Conservation (phyloP, 2,329 filamentous ascomycete genomes). For the Phialophora verrucosa region DNA sequence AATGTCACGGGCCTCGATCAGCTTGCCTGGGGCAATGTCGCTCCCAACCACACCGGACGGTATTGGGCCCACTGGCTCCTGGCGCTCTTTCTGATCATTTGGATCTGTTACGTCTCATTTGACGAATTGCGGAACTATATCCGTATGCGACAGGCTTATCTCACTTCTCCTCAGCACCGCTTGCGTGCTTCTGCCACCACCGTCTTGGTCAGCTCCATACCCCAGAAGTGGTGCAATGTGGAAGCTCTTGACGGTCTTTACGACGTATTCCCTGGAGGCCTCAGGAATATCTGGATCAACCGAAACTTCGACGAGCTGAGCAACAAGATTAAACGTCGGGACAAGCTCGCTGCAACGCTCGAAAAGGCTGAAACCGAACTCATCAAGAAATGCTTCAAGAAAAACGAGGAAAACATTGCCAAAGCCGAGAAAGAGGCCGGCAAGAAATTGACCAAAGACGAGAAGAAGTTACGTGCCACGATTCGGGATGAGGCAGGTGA, state of each 20-base stretch:
- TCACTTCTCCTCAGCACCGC: conserved; percentile 93
- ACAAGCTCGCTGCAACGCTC: conserved; percentile 71
- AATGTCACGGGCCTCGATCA: conserved; percentile 75
- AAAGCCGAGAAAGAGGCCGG: conserved; percentile 69
- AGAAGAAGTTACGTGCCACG: conserved; percentile 54
- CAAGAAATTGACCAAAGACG: conserved; percentile 45
- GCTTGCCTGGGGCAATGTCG: conserved; percentile 87
- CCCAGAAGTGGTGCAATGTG: conserved; percentile 84
- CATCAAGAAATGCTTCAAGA: conserved; percentile 78
- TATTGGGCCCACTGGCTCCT: conserved; percentile 86
- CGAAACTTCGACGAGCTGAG: conserved; percentile 82
- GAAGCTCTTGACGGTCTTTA: conserved; percentile 83
- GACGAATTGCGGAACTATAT: conserved; percentile 85
- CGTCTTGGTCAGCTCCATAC: conserved; percentile 89
- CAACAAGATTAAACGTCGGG: conserved; percentile 79
- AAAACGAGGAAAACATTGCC: conserved; percentile 71
- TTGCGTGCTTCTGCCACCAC: conserved; percentile 93
- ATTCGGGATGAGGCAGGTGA: conserved; percentile 56
- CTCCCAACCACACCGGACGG: conserved; percentile 65
- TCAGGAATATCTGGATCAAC: conserved; percentile 96
- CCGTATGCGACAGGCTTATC: conserved; percentile 88
- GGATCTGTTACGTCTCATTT: conserved; percentile 87
- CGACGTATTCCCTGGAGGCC: conserved; percentile 93
- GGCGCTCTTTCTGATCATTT: conserved; percentile 76
- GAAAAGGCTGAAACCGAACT: conserved; percentile 85